These are phyloP conservation scores for Nyssa sinensis DNA, from an alignment of 148 eudicot species.

Conservation along the genomic window DNA sequence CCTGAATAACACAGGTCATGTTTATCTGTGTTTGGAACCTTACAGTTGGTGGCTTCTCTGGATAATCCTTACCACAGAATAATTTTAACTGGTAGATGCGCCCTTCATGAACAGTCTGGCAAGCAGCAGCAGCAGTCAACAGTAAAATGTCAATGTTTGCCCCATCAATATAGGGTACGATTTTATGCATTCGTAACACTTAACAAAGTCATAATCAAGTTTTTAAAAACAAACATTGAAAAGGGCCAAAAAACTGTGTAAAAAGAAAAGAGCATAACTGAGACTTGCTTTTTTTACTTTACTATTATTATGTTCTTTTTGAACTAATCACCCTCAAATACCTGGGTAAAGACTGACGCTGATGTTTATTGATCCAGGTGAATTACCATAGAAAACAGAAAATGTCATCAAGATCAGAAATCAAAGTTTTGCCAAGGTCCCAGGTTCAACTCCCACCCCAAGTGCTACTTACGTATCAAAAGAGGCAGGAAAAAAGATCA, in stretches of 20 bases:
- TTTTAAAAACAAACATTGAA: neutral
- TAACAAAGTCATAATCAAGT: neutral
- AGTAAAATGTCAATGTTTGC: neutral
- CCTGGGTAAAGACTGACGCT: no score
- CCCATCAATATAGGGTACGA: neutral
- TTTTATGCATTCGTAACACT: neutral
- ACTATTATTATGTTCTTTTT: no score
- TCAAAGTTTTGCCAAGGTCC: no score
- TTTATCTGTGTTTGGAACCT: conserved; percentile 50
- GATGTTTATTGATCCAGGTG: no score
- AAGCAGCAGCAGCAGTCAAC: conserved; percentile 4
- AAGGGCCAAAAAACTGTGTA: no score
- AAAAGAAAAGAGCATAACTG: neutral
- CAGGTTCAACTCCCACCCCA: no score
- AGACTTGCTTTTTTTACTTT: neutral
- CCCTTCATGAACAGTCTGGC: conserved; percentile 58
- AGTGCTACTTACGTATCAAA: no score
- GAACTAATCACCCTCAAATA: no score
- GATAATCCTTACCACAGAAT: conserved; percentile 56
- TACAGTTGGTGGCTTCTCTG: conserved; percentile 54
- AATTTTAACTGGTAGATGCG: conserved; percentile 58
- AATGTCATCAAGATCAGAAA: no score
- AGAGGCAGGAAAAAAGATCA: no score
- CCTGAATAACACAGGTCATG: conserved; percentile 52
- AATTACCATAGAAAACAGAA: no score